A percentile compares a stretch with the other conserved stretches of the same genome.
phyloP scores from a whole-genome alignment of 495 filamentous ascomycete genomes.

The Saxophila tyrrhenica region DNA sequence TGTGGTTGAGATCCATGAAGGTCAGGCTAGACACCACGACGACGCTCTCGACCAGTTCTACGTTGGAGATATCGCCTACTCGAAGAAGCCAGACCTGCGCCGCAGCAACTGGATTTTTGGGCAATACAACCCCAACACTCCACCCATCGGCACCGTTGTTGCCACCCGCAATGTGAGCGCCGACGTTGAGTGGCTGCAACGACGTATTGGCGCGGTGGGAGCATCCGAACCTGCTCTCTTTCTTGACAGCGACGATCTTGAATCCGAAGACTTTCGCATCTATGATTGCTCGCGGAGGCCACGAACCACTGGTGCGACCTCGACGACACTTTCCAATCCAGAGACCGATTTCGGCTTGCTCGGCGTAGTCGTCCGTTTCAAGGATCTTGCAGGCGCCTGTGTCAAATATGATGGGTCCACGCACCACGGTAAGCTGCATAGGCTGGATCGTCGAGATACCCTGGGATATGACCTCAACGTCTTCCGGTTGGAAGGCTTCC shows the following conservation, averaged over 20 bases:
- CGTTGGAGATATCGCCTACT: constrained; percentile 39
- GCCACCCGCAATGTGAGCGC: constrained; percentile 33
- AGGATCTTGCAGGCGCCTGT: constrained; percentile 35
- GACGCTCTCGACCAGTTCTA: constrained; percentile 8
- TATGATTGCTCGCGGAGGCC: constrained; percentile 21
- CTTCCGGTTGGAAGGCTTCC: constrained; percentile 37
- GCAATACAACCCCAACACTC: constrained; percentile 35
- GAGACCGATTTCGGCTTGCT: constrained; percentile 21
- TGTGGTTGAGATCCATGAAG: constrained; percentile 29
- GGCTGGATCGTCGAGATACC: constrained; percentile 37
- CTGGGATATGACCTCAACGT: constrained; percentile 50
- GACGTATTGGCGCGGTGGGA: not conserved
- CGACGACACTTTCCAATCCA: constrained; percentile 12
- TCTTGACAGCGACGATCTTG: constrained; percentile 19
- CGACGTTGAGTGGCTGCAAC: constrained; percentile 39
- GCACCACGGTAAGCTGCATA: constrained; percentile 23
- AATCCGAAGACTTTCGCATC: constrained; percentile 18
- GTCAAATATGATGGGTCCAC: constrained; percentile 37
- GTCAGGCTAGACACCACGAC: constrained; percentile 20
- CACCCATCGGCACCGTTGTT: constrained; percentile 39
- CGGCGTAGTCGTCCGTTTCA: constrained; percentile 43
- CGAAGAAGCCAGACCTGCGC: constrained; percentile 40
- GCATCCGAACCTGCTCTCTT: constrained; percentile 8
- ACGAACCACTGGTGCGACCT: not conserved
- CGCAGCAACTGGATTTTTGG: constrained; percentile 40